Percentiles rank a stretch among this genome's conserved stretches.
Conservation (phyloP, 805 yeast genomes). For the Nakazawaea wyomingensis region DNA sequence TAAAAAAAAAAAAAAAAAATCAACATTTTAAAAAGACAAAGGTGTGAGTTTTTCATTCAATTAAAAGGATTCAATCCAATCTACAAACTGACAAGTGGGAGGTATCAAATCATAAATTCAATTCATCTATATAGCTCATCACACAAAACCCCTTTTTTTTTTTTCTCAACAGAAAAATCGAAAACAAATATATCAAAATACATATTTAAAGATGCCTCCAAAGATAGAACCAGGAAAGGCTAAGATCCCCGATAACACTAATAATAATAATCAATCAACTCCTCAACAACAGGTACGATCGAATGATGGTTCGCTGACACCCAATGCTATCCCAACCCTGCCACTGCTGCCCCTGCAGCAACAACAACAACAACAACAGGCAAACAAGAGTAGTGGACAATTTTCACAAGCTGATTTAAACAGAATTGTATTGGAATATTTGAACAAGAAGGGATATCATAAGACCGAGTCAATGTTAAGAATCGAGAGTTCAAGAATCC, state of each 20-base stretch:
- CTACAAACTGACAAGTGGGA: too few species aligned
- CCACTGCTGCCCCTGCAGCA: slow-evolving; percentile 15
- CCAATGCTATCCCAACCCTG: too few species aligned
- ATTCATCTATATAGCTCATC: too few species aligned
- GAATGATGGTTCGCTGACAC: slow-evolving; percentile 5
- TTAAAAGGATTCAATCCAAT: too few species aligned
- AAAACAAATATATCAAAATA: too few species aligned
- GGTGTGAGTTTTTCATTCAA: too few species aligned
- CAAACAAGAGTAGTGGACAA: slow-evolving; percentile 25
- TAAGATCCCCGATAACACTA: neutral
- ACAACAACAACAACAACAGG: slow-evolving; percentile 13
- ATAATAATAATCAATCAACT: neutral
- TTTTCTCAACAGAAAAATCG: too few species aligned
- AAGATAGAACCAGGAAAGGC: slow-evolving; percentile 3
- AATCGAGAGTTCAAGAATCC: slow-evolving; percentile 69
- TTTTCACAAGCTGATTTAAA: slow-evolving; percentile 85
- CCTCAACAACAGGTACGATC: slow-evolving; percentile 5
- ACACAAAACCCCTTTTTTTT: too few species aligned
- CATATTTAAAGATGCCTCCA: slow-evolving; percentile 8
- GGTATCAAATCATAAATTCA: too few species aligned
- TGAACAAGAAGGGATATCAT: slow-evolving; percentile 90
- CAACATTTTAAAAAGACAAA: neutral
- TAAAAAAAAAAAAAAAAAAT: neutral
- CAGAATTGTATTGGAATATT: slow-evolving; percentile 85
- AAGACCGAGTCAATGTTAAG: slow-evolving; percentile 92